Percentiles rank a stretch among this genome's conserved stretches.
Evolutionary conservation across 805 yeast genomes (phyloP).

Genomic region (Wickerhamia fluorescens): DNA sequence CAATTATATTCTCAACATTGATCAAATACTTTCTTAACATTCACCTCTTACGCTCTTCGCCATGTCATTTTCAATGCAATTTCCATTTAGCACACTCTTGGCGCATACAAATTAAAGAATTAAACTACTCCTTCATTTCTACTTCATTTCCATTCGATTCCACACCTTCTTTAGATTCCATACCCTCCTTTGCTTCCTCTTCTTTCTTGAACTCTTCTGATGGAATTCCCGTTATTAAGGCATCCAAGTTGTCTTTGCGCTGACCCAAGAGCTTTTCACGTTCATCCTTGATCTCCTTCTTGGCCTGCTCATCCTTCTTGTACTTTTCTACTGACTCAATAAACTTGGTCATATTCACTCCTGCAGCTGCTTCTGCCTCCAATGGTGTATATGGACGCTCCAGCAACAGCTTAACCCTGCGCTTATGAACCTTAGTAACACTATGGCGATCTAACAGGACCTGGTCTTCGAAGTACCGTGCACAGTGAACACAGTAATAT

Average conservation of each 20-base stretch:
- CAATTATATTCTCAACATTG: too few relatives aligned
- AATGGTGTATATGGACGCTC: conserved; percentile 79
- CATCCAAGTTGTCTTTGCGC: conserved; percentile 34
- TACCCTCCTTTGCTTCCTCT: too few relatives aligned
- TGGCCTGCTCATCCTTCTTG: conserved; percentile 36
- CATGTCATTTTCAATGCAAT: too few relatives aligned
- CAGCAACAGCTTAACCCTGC: conserved; percentile 71
- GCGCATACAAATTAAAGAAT: too few relatives aligned
- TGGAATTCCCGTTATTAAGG: conserved; percentile 10
- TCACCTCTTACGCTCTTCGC: too few relatives aligned
- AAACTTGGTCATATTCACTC: conserved; percentile 64
- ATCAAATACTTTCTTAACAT: too few relatives aligned
- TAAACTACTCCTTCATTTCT: too few relatives aligned
- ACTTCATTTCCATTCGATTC: too few relatives aligned
- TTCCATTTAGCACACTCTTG: too few relatives aligned
- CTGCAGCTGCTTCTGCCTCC: conserved; percentile 90
- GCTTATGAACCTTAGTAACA: conserved; percentile 73
- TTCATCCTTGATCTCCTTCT: conserved; percentile 39
- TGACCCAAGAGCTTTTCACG: conserved; percentile 26
- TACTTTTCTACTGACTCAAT: conserved; percentile 56
- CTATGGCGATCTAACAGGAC: conserved; percentile 65
- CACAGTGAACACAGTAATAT: conserved; percentile 90
- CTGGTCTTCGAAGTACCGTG: conserved; percentile 80
- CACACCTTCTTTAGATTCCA: too few relatives aligned
- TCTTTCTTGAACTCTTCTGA: conserved; percentile 5